These are phyloP conservation scores for Neopestalotiopsis rosae DNA, from an alignment of 2,329 filamentous ascomycete genomes.

Conservation along the genomic window DNA sequence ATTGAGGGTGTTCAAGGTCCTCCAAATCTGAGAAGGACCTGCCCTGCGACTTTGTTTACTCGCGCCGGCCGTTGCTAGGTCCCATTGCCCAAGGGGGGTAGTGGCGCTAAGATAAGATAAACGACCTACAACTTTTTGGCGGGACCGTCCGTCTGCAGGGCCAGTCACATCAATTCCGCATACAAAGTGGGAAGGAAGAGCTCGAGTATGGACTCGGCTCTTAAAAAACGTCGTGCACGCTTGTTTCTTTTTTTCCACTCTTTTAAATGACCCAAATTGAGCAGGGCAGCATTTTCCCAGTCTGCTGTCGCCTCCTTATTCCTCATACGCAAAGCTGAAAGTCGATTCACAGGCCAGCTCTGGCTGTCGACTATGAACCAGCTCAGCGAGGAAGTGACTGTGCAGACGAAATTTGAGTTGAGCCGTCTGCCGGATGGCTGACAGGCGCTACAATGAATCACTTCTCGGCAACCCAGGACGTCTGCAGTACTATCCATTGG, in stretches of 20 bases:
- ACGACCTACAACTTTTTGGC: slow-evolving; percentile 18
- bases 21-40: background rate
- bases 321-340: background rate
- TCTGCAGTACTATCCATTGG: slow-evolving; percentile 16
- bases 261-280: background rate
- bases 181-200: background rate
- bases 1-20: background rate
- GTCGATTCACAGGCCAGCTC: background rate
- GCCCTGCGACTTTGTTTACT: slow-evolving; percentile 16
- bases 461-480: slow-evolving; percentile 23
- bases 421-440: slow-evolving; percentile 24
- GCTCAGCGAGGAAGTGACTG: slow-evolving; percentile 3
- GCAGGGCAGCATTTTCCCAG: background rate
- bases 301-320: background rate
- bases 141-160: background rate
- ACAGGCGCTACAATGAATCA: slow-evolving; percentile 18
- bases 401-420: slow-evolving; percentile 19
- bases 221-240: background rate
- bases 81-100: background rate
- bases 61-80: slow-evolving; percentile 11
- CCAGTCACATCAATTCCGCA: background rate
- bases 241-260: background rate
- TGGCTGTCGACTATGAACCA: slow-evolving; percentile 21
- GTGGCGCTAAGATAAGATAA: slow-evolving; percentile 25
- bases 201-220: background rate